Percentiles rank a stretch among this genome's conserved stretches.
Conservation (phyloP, 495 filamentous ascomycete genomes). For the Tuber borchii region DNA sequence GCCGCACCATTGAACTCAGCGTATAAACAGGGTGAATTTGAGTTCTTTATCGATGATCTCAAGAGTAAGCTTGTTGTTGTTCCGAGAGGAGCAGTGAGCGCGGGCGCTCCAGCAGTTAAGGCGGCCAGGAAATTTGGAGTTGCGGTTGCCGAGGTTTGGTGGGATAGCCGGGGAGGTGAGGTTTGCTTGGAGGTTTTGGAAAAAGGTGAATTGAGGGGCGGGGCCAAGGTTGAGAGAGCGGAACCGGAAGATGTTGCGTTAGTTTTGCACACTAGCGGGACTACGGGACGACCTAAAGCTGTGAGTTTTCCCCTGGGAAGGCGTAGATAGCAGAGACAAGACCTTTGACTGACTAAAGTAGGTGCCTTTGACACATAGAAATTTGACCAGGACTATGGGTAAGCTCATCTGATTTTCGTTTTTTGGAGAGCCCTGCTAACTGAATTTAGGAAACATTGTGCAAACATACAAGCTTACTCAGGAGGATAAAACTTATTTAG, state of each 20-base stretch:
- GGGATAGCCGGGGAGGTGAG: constrained; percentile 54
- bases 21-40: constrained; percentile 81
- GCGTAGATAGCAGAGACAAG: constrained; percentile 19
- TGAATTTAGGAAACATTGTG: constrained; percentile 58
- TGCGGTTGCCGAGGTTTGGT: constrained; percentile 74
- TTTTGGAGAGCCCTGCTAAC: constrained; percentile 10
- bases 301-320: constrained; percentile 42
- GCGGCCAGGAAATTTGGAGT: constrained; percentile 68
- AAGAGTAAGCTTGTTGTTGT: constrained; percentile 67
- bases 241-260: constrained; percentile 61
- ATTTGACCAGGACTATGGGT: constrained; percentile 69
- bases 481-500: constrained; percentile 69
- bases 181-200: constrained; percentile 72
- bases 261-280: constrained; percentile 71
- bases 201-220: constrained; percentile 57
- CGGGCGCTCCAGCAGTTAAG: constrained; percentile 60
- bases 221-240: constrained; percentile 47
- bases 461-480: constrained; percentile 63
- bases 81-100: constrained; percentile 58
- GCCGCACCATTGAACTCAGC: constrained; percentile 75
- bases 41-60: constrained; percentile 82
- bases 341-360: constrained; percentile 34
- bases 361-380: constrained; percentile 70
- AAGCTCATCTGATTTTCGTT: constrained; percentile 30
- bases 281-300: constrained; percentile 76